Percentiles rank a stretch among this genome's conserved stretches.
phyloP scores from a whole-genome alignment of 2,329 filamentous ascomycete genomes.

The Botrytis deweyae region DNA sequence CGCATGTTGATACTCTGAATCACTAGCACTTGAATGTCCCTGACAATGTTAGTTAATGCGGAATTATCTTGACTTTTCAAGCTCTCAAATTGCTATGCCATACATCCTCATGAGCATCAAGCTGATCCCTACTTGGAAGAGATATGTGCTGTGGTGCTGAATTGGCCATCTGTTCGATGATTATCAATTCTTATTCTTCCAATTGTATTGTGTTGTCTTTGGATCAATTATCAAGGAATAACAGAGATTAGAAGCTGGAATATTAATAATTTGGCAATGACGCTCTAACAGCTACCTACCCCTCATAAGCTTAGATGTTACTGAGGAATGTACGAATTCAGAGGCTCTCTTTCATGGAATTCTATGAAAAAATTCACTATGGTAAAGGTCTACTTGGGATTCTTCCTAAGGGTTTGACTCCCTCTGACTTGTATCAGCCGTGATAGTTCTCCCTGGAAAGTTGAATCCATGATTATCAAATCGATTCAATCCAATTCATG shows the following conservation, averaged over 20 bases:
- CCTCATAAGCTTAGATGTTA: background rate
- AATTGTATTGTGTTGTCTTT: background rate
- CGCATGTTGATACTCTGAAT: slow-evolving; percentile 41
- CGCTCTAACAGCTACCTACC: background rate
- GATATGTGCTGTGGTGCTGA: slow-evolving; percentile 1
- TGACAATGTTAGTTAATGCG: slow-evolving; percentile 18
- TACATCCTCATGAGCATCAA: slow-evolving; percentile 22
- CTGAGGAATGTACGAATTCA: slow-evolving; percentile 1
- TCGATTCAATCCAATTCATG: background rate
- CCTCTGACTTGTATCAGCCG: background rate
- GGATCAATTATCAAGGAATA: background rate
- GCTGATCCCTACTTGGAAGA: slow-evolving; percentile 10
- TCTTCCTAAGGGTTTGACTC: background rate
- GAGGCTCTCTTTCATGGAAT: background rate
- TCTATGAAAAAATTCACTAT: background rate
- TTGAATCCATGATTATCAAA: background rate
- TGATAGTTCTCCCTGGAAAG: background rate
- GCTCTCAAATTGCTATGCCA: background rate
- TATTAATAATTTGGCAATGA: background rate
- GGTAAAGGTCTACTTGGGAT: background rate
- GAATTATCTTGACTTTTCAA: background rate
- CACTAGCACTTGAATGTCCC: slow-evolving; percentile 35
- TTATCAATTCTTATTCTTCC: background rate
- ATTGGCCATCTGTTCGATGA: slow-evolving; percentile 1
- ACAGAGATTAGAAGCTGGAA: background rate